Evolutionary conservation across 2,329 filamentous ascomycete genomes (phyloP).

Genomic region (Pseudogymnoascus sp.): DNA sequence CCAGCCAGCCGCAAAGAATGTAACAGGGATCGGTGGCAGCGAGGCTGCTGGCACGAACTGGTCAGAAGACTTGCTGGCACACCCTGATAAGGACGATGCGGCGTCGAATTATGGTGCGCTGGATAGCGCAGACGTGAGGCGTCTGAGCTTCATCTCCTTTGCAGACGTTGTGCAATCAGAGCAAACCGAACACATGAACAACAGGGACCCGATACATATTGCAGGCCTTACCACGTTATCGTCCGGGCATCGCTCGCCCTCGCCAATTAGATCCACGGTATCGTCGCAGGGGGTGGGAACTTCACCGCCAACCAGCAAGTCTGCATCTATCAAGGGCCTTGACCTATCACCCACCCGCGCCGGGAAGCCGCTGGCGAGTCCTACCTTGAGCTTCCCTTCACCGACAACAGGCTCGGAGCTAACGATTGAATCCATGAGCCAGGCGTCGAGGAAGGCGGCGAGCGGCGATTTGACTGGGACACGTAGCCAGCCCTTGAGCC

Average conservation of each 20-base stretch:
- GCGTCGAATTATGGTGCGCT: slow-evolving; percentile 71
- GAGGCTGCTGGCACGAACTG: slow-evolving; percentile 29
- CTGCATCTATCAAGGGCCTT: slow-evolving; percentile 65
- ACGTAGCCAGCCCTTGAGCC: slow-evolving; percentile 53
- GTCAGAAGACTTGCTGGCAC: slow-evolving; percentile 43
- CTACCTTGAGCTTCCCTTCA: slow-evolving; percentile 49
- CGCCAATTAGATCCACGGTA: slow-evolving; percentile 71
- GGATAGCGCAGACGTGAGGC: slow-evolving; percentile 70
- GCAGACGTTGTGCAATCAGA: slow-evolving; percentile 89
- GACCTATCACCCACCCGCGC: slow-evolving; percentile 58
- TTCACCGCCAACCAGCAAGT: slow-evolving; percentile 71
- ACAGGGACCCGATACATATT: slow-evolving; percentile 64
- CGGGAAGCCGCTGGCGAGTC: slow-evolving; percentile 56
- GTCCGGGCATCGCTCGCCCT: slow-evolving; percentile 63
- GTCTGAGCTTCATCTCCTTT: slow-evolving; percentile 92
- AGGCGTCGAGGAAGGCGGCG: slow-evolving; percentile 77
- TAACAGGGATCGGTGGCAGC: slow-evolving; percentile 45
- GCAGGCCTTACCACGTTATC: slow-evolving; percentile 58
- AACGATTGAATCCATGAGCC: slow-evolving; percentile 88
- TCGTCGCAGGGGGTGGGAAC: slow-evolving; percentile 63
- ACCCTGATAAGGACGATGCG: slow-evolving; percentile 51
- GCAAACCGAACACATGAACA: slow-evolving; percentile 57
- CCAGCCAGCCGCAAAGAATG: slow-evolving; percentile 66
- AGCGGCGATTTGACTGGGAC: slow-evolving; percentile 66
- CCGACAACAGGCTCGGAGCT: slow-evolving; percentile 58